phyloP scores from a whole-genome alignment of 192 early-diverging fungal species.

The Podochytrium sp. region DNA sequence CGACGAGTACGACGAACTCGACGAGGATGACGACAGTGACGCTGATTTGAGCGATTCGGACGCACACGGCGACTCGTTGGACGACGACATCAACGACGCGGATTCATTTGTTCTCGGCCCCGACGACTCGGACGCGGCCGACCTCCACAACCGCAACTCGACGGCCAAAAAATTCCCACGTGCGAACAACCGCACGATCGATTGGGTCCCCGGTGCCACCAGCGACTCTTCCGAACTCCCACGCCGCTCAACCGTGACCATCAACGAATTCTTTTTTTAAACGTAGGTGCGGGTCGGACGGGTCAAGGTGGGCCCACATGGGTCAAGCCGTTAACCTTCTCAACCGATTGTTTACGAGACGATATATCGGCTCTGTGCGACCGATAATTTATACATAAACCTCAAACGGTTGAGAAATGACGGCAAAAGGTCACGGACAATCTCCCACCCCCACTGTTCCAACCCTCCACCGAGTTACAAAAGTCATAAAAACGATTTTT shows the following conservation, averaged over 20 bases:
- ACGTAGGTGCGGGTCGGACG: too few relatives aligned
- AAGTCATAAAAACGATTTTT: background rate
- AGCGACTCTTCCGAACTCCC: background rate
- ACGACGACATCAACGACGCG: background rate
- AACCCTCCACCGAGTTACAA: too few relatives aligned
- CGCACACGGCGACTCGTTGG: background rate
- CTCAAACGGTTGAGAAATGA: too few relatives aligned
- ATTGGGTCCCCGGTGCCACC: background rate
- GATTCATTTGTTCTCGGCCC: slow-evolving; percentile 15
- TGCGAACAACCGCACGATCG: background rate
- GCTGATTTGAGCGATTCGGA: background rate
- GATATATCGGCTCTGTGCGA: too few relatives aligned
- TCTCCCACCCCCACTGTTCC: too few relatives aligned
- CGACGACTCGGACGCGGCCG: too few relatives aligned
- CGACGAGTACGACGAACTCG: background rate
- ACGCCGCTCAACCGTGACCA: slow-evolving; percentile 22
- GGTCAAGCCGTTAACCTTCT: too few relatives aligned
- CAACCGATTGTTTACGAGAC: too few relatives aligned
- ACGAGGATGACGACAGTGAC: background rate
- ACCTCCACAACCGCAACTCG: background rate
- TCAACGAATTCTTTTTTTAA: too few relatives aligned
- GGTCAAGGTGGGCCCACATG: too few relatives aligned
- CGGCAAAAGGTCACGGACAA: too few relatives aligned
- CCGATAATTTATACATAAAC: too few relatives aligned
- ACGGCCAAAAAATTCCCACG: background rate